Evolutionary conservation across 805 yeast genomes (phyloP), one percentile per base, ranked within the genome.

Genomic region (Saturnispora serradocipensis): DNA sequence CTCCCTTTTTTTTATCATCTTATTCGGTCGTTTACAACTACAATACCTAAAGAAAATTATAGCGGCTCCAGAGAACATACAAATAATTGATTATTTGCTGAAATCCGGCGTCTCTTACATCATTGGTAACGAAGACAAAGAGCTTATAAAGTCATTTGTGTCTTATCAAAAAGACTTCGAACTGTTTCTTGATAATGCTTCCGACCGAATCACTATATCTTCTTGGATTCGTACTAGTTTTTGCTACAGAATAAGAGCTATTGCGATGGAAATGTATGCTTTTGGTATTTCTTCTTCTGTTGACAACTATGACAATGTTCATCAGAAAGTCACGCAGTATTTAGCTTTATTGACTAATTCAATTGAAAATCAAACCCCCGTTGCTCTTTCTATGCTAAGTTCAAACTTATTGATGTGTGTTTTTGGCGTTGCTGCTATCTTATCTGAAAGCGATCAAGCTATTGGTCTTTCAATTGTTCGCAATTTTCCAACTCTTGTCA

Each of bases 181-280:
- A 45, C 52, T 56, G 16, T 63, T 58, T 52, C 56, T 66, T 20
- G 51, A 56, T 34, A 52, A 50, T 28, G 59, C 62, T 5, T 55
- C 61, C 9, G 66, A 63, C 35, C 59, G 58, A 44, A 51, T 63
- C 18, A 58, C 57, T 2, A 53, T 59, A 1, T 59, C 66, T 1
- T 57, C 64, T 9, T 54, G 54, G 44, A 58, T 58, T 34, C 63
- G 68, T 53, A 54, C 69, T 54, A 53, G 54, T 43, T 54, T 60
- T 20, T 59, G 60, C 32, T 61, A 57, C 32, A 51, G 58, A 15
- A 54, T 62, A 42, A 54, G 52, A 45, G 59, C 63, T 4, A 53
- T 54, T 49, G 76, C 78, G 22, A 67, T 86, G 34, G 84, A 84
- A 61, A 74, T 82, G n/a, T 72, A 86, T 7, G 75, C 81, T 6